phyloP scores from a whole-genome alignment of 352 stramenopile genomes.

The Phytophthora melonis region DNA sequence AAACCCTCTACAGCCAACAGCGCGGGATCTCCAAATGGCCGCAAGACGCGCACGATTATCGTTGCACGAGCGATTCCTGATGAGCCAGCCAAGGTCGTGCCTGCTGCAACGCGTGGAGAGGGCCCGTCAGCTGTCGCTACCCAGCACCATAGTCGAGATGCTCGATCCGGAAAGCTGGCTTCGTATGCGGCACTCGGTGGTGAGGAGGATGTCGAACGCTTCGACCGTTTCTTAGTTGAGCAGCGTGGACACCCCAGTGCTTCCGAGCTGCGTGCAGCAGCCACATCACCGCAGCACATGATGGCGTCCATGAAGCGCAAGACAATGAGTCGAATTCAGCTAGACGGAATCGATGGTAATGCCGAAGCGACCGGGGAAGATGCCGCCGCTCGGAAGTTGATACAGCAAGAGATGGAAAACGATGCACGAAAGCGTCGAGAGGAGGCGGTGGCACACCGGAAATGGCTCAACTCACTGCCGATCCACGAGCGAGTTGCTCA shows the following conservation, averaged over 20 bases:
- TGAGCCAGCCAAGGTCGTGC: neutral
- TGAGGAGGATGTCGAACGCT: slow-evolving; percentile 63
- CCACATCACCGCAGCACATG: slow-evolving; percentile 33
- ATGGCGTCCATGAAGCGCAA: slow-evolving; percentile 50
- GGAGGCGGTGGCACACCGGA: slow-evolving; percentile 56
- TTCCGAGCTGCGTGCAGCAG: slow-evolving; percentile 37
- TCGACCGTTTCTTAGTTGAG: slow-evolving; percentile 65
- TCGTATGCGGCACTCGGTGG: slow-evolving; percentile 73
- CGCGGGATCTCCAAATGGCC: slow-evolving; percentile 9
- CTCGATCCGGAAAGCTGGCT: slow-evolving; percentile 51
- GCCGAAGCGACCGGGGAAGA: slow-evolving; percentile 8
- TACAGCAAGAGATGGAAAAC: slow-evolving; percentile 40
- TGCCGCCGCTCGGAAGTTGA: slow-evolving; percentile 22
- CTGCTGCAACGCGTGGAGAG: slow-evolving; percentile 14
- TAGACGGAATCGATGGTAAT: slow-evolving; percentile 16
- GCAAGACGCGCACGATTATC: slow-evolving; percentile 64
- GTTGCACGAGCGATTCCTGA: slow-evolving; percentile 55
- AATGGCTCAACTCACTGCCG: slow-evolving; percentile 73
- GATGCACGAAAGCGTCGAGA: slow-evolving; percentile 59
- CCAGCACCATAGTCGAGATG: slow-evolving; percentile 38
- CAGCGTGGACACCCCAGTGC: slow-evolving; percentile 41
- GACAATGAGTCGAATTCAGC: slow-evolving; percentile 39
- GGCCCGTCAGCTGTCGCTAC: slow-evolving; percentile 4
- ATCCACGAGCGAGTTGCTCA: slow-evolving; percentile 78
- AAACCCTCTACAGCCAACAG: slow-evolving; percentile 52